phyloP scores from a whole-genome alignment of 139 green algal genomes.

The Pycnococcus provasolii region DNA sequence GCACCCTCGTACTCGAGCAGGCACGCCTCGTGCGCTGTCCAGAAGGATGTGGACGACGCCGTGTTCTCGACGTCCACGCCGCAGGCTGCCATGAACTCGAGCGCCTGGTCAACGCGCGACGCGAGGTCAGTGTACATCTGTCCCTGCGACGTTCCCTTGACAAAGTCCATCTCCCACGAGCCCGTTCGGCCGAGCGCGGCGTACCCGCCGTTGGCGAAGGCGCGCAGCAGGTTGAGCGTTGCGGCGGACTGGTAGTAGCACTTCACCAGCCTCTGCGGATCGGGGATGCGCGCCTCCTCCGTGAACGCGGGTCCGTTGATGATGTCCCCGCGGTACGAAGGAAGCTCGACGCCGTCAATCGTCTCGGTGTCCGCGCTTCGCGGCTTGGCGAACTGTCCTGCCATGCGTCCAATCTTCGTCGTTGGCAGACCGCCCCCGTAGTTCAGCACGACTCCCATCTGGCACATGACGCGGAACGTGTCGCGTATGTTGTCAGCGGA shows the following conservation, averaged over 20 bases:
- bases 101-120: conserved; percentile 74
- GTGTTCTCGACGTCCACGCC: conserved; percentile 62
- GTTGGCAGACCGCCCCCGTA: conserved; percentile 89
- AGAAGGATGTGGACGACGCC: conserved; percentile 96
- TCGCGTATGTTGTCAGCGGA: conserved; percentile 80
- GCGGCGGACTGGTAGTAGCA: conserved; percentile 94
- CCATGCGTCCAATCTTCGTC: conserved; percentile 95
- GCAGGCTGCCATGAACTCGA: conserved; percentile 88
- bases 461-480: conserved; percentile 41
- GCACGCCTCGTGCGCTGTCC: conserved; percentile 81
- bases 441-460: conserved; percentile 93
- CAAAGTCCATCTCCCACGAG: conserved; percentile 98
- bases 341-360: conserved; percentile 57
- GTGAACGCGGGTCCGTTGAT: conserved; percentile 90
- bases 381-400: conserved; percentile 98
- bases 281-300: conserved; percentile 64
- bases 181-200: conserved; percentile 76
- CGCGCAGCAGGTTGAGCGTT: conserved; percentile 95
- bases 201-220: conserved; percentile 91
- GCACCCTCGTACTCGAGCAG: conserved; percentile 94
- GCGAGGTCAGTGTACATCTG: conserved; percentile 80
- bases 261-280: conserved; percentile 63
- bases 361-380: conserved; percentile 63
- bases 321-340: conserved; percentile 94
- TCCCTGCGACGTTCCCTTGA: conserved; percentile 72